These are phyloP conservation scores for Parachaetomium inaequale DNA, from an alignment of 495 filamentous ascomycete species.

Conservation along the genomic window DNA sequence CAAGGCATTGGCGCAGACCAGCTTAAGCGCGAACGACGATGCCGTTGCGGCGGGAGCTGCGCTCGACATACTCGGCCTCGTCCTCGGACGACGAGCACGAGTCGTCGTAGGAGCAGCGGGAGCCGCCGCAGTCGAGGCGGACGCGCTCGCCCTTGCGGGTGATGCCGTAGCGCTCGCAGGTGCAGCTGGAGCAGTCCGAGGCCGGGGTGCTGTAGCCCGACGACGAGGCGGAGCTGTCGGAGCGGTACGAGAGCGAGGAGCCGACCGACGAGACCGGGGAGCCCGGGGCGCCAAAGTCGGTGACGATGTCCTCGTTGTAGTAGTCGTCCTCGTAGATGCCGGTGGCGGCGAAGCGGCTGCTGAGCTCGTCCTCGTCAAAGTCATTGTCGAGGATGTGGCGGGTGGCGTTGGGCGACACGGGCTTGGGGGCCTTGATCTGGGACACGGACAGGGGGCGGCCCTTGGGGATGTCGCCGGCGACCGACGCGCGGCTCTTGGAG, in stretches of 20 bases:
- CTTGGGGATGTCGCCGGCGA: constrained; percentile 64
- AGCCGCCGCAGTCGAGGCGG: constrained; percentile 90
- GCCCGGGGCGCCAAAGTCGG: constrained; percentile 44
- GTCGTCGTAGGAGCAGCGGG: constrained; percentile 74
- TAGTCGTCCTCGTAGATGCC: constrained; percentile 65
- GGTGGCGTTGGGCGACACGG: constrained; percentile 78
- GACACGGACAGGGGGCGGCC: constrained; percentile 82
- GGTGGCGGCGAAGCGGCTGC: constrained; percentile 65
- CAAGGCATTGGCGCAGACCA: constrained; percentile 24
- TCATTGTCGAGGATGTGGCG: constrained; percentile 77
- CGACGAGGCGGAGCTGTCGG: constrained; percentile 67
- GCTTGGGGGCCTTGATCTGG: constrained; percentile 88
- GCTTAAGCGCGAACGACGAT: constrained; percentile 61
- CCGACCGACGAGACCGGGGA: constrained; percentile 68
- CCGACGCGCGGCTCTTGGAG: constrained; percentile 29
- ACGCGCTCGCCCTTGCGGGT: constrained; percentile 86
- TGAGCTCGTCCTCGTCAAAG: constrained; percentile 67
- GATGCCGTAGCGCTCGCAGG: constrained; percentile 93
- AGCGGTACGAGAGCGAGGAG: constrained; percentile 73
- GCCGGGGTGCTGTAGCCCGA: constrained; percentile 64
- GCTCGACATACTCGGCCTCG: constrained; percentile 56
- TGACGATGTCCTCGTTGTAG: constrained; percentile 56
- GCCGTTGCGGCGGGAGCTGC: constrained; percentile 65
- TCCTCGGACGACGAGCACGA: constrained; percentile 58
- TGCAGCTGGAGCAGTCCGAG: constrained; percentile 59